Percentiles rank a stretch among this genome's conserved stretches.
Evolutionary conservation across 495 filamentous ascomycete species (phyloP).

Genomic region (Aspergillus incahuasiensis): DNA sequence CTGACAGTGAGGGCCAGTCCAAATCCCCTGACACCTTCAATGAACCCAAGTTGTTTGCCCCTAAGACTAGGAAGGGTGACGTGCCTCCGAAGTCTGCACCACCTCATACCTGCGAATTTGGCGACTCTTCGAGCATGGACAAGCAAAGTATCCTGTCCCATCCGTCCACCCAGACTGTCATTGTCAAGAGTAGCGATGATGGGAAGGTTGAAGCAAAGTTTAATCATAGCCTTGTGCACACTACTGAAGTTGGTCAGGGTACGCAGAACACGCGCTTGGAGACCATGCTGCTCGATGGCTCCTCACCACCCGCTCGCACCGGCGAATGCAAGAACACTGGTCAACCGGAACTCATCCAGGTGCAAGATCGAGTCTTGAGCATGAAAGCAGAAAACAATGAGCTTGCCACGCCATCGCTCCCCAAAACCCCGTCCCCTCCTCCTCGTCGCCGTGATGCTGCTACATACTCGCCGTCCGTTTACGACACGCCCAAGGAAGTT

Average conservation of each 20-base stretch:
- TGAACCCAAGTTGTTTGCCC: slow-evolving; percentile 14
- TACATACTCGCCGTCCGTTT: slow-evolving; percentile 14
- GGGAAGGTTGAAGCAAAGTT: neutral
- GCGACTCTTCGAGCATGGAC: neutral
- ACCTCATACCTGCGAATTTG: slow-evolving; percentile 5
- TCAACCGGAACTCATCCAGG: slow-evolving; percentile 12
- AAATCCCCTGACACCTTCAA: slow-evolving; percentile 1
- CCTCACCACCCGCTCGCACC: slow-evolving; percentile 17
- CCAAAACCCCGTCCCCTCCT: neutral
- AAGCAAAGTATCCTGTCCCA: slow-evolving; percentile 4
- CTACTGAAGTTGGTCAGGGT: neutral
- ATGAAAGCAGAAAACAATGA: slow-evolving; percentile 10
- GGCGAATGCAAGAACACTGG: slow-evolving; percentile 14
- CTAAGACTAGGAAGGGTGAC: slow-evolving; percentile 8
- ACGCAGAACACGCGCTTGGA: slow-evolving; percentile 4
- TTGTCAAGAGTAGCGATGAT: neutral
- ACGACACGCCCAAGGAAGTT: neutral
- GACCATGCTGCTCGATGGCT: slow-evolving; percentile 15
- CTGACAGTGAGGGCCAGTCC: neutral
- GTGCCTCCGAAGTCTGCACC: slow-evolving; percentile 18
- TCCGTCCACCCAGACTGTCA: neutral
- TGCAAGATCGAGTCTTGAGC: slow-evolving; percentile 8
- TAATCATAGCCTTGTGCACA: slow-evolving; percentile 4
- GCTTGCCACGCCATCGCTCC: neutral
- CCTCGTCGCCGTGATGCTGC: neutral